Evolutionary conservation across 208 protist genomes (phyloP).

Genomic region (Willaertia magna): DNA sequence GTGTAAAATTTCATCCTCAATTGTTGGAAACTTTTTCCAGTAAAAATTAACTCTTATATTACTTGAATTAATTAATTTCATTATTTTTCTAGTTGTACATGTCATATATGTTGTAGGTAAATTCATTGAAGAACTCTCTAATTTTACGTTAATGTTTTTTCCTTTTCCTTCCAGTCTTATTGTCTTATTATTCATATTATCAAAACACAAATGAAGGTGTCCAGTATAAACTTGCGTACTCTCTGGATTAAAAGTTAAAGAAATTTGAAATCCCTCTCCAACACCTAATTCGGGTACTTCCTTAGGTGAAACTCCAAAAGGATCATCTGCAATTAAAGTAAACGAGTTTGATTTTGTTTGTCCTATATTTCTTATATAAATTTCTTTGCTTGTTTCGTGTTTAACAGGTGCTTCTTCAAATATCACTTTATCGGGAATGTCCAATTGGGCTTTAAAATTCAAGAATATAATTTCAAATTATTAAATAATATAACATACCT

Average conservation of each 20-base stretch:
- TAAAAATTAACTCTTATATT: slow-evolving; percentile 54
- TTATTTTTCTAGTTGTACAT: slow-evolving; percentile 55
- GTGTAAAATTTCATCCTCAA: slow-evolving; percentile 11
- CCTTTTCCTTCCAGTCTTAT: slow-evolving; percentile 44
- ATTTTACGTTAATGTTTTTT: slow-evolving; percentile 50
- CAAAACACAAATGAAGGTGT: slow-evolving; percentile 43
- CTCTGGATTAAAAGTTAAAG: slow-evolving; percentile 45
- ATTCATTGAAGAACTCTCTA: slow-evolving; percentile 45
- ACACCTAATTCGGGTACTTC: slow-evolving; percentile 42
- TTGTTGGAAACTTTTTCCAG: slow-evolving; percentile 52
- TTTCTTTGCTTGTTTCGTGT: slow-evolving; percentile 37
- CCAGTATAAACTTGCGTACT: slow-evolving; percentile 29
- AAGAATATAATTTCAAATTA: neutral
- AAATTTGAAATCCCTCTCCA: slow-evolving; percentile 50
- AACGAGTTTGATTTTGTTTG: slow-evolving; percentile 47
- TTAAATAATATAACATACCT: neutral
- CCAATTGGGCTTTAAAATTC: slow-evolving; percentile 29
- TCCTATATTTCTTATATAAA: slow-evolving; percentile 75
- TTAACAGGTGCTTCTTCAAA: slow-evolving; percentile 58
- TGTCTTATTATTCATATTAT: slow-evolving; percentile 38
- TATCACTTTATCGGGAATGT: slow-evolving; percentile 51
- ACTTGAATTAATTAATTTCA: slow-evolving; percentile 66
- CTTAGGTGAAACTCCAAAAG: slow-evolving; percentile 44
- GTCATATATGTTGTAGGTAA: slow-evolving; percentile 73
- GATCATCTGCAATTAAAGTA: slow-evolving; percentile 22